Evolutionary conservation across 2,329 filamentous ascomycete genomes (phyloP).

Genomic region (Aspergillus arachidicola): DNA sequence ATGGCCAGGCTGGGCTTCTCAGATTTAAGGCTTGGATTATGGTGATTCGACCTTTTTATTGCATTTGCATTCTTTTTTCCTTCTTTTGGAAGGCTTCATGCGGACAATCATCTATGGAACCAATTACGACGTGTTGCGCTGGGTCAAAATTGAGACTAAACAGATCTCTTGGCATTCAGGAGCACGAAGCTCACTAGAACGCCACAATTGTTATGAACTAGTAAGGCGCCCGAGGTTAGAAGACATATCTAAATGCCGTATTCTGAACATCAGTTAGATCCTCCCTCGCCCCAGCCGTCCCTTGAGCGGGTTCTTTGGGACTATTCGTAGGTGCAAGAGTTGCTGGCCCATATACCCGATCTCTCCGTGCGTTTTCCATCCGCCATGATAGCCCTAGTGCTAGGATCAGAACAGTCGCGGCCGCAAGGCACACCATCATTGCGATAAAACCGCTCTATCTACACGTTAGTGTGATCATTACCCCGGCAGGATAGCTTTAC

Average conservation of each 20-base stretch:
- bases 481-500: neutral
- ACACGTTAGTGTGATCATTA: neutral
- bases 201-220: too few species aligned
- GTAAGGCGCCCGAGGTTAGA: neutral
- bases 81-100: too few species aligned
- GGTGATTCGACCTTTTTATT: too few species aligned
- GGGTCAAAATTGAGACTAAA: too few species aligned
- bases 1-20: too few species aligned
- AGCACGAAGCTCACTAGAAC: too few species aligned
- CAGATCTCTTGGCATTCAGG: too few species aligned
- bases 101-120: too few species aligned
- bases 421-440: neutral
- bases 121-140: too few species aligned
- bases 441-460: neutral
- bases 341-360: neutral
- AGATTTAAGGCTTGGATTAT: too few species aligned
- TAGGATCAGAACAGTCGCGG: neutral
- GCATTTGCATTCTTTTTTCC: too few species aligned
- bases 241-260: neutral
- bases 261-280: neutral
- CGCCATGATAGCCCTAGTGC: neutral
- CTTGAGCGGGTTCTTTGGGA: neutral
- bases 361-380: neutral
- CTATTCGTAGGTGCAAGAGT: neutral
- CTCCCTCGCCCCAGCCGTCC: neutral